Base-by-base conservation (phyloP, 2,329 filamentous ascomycete genomes). In the Claviceps sp. region DNA sequence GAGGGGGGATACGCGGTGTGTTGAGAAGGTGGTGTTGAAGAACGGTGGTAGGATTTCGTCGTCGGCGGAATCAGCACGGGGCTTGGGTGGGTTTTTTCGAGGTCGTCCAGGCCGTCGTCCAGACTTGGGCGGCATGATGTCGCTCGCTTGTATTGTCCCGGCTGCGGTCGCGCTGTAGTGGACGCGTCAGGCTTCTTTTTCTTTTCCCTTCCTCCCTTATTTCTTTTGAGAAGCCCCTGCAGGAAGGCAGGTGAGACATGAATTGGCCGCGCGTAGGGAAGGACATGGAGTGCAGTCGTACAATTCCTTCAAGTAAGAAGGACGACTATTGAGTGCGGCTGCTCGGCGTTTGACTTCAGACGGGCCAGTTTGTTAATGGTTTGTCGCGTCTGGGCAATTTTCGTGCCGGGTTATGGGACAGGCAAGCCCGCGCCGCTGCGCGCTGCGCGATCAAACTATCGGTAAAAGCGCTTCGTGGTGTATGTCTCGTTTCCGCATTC, bases 11-110 rank as follows among this genome's bases (percentile, higher is more conserved):
- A 73, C 70, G 47, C 76, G 75, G 58, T 80, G 73, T 5, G 73
- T 73, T 3, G 77, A 76, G 56, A 80, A 81, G 14, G 77, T 80
- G 0, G 74, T 80, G 65, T 78, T 76, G 68, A 77, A 78, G 62
- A 82, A 75, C 2, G 71, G 70, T 24, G 69, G 66, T 22, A 59
- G 54, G 1, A 59, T 56, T 24, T 65, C 60, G 40, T 61, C 53
- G 8, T 59, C 59, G 17, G 30, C 30, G 30, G 56, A 51, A 34
- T 65, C 60, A 45, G 60, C 54, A 26, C 58, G 58, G 24, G 56
- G 52, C 19, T 55, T 53, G 38, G 55, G 53, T 45, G 19, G 37
- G 19, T 50, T 45, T 43, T 43, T 30, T 24, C 51, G 52, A 49
- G 44, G 16, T 50, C 39, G 45, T 37, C 48, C 48, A 47, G 44